phyloP scores from a whole-genome alignment of 768 basidiomycete species.

The Pisolithus sp. region DNA sequence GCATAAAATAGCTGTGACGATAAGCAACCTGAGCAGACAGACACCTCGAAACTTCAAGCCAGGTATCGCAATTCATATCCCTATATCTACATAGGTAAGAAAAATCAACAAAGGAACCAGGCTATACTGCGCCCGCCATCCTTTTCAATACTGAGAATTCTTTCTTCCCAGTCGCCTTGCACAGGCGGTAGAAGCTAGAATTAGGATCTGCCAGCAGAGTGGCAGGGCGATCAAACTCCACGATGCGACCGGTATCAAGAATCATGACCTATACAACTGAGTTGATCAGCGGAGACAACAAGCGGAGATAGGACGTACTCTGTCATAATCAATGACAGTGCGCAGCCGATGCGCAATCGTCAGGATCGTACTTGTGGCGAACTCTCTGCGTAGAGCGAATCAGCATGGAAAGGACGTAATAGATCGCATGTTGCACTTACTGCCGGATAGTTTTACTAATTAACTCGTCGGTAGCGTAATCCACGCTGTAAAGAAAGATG shows the following conservation, averaged over 20 bases:
- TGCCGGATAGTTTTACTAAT: constrained; percentile 77
- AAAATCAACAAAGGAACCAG: not conserved
- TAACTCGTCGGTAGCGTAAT: constrained; percentile 85
- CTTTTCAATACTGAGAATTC: constrained; percentile 66
- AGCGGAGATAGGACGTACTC: constrained; percentile 40
- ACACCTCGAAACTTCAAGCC: not conserved
- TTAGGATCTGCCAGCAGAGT: constrained; percentile 46
- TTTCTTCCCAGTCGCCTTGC: constrained; percentile 66
- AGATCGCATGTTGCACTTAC: constrained; percentile 35
- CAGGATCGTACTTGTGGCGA: constrained; percentile 73
- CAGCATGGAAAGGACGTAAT: not conserved
- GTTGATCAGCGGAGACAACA: constrained; percentile 4
- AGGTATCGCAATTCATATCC: not conserved
- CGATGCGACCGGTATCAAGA: constrained; percentile 71
- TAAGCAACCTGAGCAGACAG: no score
- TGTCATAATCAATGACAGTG: constrained; percentile 80
- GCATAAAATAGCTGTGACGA: no score
- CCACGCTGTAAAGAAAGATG: constrained; percentile 40
- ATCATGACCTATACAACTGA: constrained; percentile 54
- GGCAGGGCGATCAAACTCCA: constrained; percentile 67
- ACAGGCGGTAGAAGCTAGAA: constrained; percentile 62
- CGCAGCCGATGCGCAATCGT: constrained; percentile 78
- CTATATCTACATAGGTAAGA: not conserved
- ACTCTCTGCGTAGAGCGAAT: constrained; percentile 43
- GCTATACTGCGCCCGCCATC: constrained; percentile 42